Conservation (phyloP, 176 grass and related monocot genomes). For the Dactylis glomerata region DNA sequence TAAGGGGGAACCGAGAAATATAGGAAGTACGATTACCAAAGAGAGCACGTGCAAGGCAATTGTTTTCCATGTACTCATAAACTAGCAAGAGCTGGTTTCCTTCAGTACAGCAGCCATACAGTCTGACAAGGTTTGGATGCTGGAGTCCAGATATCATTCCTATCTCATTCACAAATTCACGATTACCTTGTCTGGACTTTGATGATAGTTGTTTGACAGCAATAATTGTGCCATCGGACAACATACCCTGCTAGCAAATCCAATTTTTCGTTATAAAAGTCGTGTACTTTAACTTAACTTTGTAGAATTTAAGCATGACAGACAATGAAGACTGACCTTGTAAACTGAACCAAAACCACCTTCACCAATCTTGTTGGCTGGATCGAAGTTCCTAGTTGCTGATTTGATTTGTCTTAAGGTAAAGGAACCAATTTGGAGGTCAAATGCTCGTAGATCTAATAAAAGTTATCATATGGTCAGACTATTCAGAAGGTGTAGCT, state of each 20-base stretch:
- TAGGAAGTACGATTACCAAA: slow-evolving; percentile 47
- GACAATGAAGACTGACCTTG: slow-evolving; percentile 49
- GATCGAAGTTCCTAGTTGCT: slow-evolving; percentile 77
- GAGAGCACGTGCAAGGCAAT: slow-evolving; percentile 72
- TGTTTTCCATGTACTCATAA: slow-evolving; percentile 91
- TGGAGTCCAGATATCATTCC: slow-evolving; percentile 78
- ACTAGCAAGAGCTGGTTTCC: slow-evolving; percentile 70
- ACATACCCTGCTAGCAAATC: slow-evolving; percentile 47
- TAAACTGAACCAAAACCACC: slow-evolving; percentile 96
- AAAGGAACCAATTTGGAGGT: slow-evolving; percentile 82
- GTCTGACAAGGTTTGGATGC: slow-evolving; percentile 75
- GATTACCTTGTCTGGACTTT: slow-evolving; percentile 79
- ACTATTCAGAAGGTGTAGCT: neutral
- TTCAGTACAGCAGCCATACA: slow-evolving; percentile 79
- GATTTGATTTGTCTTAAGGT: slow-evolving; percentile 90
- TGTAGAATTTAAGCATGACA: slow-evolving; percentile 11
- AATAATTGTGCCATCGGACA: slow-evolving; percentile 77
- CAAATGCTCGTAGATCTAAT: slow-evolving; percentile 69
- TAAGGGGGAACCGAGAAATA: neutral
- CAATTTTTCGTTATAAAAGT: slow-evolving; percentile 3
- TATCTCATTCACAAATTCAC: slow-evolving; percentile 84
- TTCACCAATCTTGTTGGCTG: slow-evolving; percentile 84
- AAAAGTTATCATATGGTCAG: slow-evolving; percentile 10
- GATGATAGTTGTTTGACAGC: slow-evolving; percentile 84
- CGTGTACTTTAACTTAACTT: neutral